Evolutionary conservation across 768 basidiomycete species (phyloP).

Genomic region (Solioccasus polychromus): DNA sequence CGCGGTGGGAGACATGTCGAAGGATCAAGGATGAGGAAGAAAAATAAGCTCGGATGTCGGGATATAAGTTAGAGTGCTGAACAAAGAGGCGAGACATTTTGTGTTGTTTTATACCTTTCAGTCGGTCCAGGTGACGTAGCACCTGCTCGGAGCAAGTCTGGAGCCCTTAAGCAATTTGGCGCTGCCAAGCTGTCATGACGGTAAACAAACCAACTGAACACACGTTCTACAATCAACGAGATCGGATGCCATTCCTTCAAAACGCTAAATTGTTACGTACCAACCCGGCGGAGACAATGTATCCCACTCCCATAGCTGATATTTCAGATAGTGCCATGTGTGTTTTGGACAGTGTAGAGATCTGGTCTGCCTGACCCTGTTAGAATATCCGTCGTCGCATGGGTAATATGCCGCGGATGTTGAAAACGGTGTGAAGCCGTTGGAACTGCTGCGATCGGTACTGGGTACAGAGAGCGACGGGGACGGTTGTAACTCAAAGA

Average conservation of each 20-base stretch:
- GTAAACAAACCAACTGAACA: conserved; percentile 1
- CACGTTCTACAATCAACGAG: conserved; percentile 1
- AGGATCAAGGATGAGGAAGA: background rate
- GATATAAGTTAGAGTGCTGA: conserved; percentile 14
- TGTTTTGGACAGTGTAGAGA: background rate
- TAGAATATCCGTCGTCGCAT: no score
- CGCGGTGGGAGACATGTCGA: conserved; percentile 26
- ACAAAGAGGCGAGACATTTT: conserved; percentile 23
- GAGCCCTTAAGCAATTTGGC: background rate
- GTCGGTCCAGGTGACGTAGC: conserved; percentile 3
- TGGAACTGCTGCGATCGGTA: conserved; percentile 3
- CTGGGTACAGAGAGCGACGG: conserved; percentile 15
- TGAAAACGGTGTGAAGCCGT: background rate
- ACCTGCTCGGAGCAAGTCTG: background rate
- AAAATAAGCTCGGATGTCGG: background rate
- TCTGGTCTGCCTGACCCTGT: no score
- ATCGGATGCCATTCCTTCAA: background rate
- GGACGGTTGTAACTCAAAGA: conserved; percentile 13
- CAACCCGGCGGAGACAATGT: background rate
- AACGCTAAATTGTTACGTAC: background rate
- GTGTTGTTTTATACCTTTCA: conserved; percentile 25
- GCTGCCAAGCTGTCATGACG: conserved; percentile 7
- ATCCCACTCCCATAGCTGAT: background rate
- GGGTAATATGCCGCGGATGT: conserved; percentile 7
- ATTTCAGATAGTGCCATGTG: background rate